A percentile compares a stretch with the other conserved stretches of the same genome.
Evolutionary conservation across 1,139 yeast genomes (phyloP).

Genomic region (Zygosaccharomyces sapae): DNA sequence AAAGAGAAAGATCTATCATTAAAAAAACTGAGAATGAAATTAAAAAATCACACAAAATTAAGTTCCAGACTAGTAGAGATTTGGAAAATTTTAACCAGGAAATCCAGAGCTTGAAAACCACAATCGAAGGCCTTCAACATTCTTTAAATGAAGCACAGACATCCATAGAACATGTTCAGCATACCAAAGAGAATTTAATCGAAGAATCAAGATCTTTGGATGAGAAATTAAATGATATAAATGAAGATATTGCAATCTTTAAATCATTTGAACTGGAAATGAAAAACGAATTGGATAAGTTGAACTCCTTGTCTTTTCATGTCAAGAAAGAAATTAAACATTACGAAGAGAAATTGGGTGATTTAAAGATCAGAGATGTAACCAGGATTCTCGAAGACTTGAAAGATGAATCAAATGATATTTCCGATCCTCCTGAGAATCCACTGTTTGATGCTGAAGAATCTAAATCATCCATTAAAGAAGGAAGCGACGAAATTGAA

Average conservation of each 20-base stretch:
- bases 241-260: conserved; percentile 50
- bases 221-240: conserved; percentile 48
- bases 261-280: conserved; percentile 70
- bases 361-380: conserved; percentile 51
- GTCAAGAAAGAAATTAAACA: conserved; percentile 41
- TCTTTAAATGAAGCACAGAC: conserved; percentile 38
- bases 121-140: conserved; percentile 32
- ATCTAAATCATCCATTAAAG: conserved; percentile 12
- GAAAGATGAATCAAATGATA: conserved; percentile 14
- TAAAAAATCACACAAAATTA: conserved; percentile 51
- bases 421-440: background rate
- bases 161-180: conserved; percentile 29
- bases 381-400: conserved; percentile 26
- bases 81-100: conserved; percentile 45
- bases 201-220: conserved; percentile 37
- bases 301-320: conserved; percentile 43
- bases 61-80: conserved; percentile 31
- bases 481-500: background rate
- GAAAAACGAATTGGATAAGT: conserved; percentile 60
- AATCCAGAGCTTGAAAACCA: conserved; percentile 49
- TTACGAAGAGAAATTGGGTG: conserved; percentile 41
- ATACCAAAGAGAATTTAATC: conserved; percentile 29
- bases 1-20: conserved; percentile 54
- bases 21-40: conserved; percentile 63
- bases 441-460: conserved; percentile 10